These are phyloP conservation scores for Aegilops umbellulata DNA, from an alignment of 176 grass and related monocot species.

Conservation along the genomic window DNA sequence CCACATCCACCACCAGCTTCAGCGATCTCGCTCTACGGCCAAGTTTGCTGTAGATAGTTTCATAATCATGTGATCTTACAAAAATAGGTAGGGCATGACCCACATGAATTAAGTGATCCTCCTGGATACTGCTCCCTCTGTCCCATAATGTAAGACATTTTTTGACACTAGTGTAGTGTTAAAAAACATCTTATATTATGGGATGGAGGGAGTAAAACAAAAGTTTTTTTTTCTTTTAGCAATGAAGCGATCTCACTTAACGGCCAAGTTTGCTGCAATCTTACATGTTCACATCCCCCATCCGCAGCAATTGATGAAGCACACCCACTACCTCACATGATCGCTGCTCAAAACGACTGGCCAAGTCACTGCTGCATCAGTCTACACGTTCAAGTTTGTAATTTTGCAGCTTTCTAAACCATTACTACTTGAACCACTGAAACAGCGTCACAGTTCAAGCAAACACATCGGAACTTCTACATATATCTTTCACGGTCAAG, in stretches of 20 bases:
- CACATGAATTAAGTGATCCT: neutral
- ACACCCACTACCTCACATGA: neutral
- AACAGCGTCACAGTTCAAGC: neutral
- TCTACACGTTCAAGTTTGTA: neutral
- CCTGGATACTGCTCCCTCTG: no score
- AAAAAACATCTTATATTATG: no score
- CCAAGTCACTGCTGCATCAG: neutral
- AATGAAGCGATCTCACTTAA: no score
- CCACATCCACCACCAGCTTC: neutral
- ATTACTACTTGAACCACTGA: neutral
- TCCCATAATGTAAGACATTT: no score
- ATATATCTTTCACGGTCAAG: constrained; percentile 90
- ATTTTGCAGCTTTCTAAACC: neutral
- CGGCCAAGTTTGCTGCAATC: neutral
- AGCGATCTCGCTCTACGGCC: neutral
- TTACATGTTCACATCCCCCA: neutral
- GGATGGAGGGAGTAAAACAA: no score
- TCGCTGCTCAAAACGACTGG: neutral
- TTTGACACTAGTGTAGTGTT: no score
- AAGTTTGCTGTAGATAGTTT: neutral
- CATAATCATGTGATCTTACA: neutral
- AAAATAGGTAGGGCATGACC: neutral
- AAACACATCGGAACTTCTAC: constrained; percentile 25
- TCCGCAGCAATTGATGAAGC: neutral
- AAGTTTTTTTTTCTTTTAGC: no score